Base-by-base conservation (phyloP, 192 early-diverging fungal species). In the Paraglomus brasilianum region DNA sequence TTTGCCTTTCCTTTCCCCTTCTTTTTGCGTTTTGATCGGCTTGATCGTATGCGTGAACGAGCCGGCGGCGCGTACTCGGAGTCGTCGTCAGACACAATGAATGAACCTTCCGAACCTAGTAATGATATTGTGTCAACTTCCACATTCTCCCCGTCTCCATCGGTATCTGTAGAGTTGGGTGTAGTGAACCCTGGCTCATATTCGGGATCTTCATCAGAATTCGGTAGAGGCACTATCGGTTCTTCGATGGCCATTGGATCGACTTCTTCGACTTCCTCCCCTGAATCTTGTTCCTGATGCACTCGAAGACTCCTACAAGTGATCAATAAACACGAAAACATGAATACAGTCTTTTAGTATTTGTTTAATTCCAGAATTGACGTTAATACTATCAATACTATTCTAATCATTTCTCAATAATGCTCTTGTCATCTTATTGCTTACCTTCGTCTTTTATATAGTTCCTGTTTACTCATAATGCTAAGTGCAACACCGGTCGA, bases 191-290 rank as follows among this genome's bases (percentile, higher is more conserved):
- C 75, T 63, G 81, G 39, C 42, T 77, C 64, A 66, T 83, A 88
- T 43, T 88, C 87, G 42, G 84, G 85, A 38, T 85, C 87, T 56
- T 83, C 83, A 49, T 80, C 81, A 36, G 86, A 85, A 39, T 88
- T 85, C n/a, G 81, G 81, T 8, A 86, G 72, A 0, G 80, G 80
- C 6, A 84, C 68, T 39, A 81, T 79, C 5, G 81, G 73, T 15
- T 74, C 78, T 55, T 79, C 62, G 41, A 80, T 75, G 15, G 77
- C 70, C 74, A 77, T 77, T 9, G 75, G 75, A 30, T 77, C 75
- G 44, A 73, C 75, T 24, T 77, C 61, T 14, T 64, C 75, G 13
- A 73, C 75, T 11, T 76, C 75, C 5, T 77, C 75, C 13, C 73
- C 75, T 13, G 30, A 30, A 30, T 30, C 30, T 30, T 30, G 30